Percentiles rank a stretch among this genome's conserved stretches.
Conservation (phyloP, 2,329 filamentous ascomycete species). For the Daldinia sp. region DNA sequence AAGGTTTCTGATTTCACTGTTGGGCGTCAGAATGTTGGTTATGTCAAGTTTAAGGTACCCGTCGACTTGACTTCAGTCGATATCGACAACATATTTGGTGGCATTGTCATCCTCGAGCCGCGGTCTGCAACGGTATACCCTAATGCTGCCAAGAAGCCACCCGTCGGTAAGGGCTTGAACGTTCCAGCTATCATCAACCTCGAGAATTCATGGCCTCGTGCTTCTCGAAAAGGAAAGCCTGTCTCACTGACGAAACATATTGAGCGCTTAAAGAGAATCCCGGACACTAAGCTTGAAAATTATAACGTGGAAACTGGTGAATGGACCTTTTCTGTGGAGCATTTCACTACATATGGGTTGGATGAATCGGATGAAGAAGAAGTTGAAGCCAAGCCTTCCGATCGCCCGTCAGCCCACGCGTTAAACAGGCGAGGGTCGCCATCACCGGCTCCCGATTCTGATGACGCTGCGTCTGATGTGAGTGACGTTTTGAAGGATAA, state of each 20-base stretch:
- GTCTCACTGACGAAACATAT: conserved; percentile 81
- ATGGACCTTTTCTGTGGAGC: conserved; percentile 93
- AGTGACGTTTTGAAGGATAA: conserved; percentile 65
- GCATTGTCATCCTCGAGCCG: conserved; percentile 77
- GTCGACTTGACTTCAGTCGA: conserved; percentile 85
- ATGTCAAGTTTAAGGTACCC: conserved; percentile 79
- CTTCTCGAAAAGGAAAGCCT: conserved; percentile 66
- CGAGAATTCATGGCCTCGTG: conserved; percentile 91
- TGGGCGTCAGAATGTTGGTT: conserved; percentile 82
- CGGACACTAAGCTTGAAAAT: conserved; percentile 80
- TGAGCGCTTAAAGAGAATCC: conserved; percentile 78
- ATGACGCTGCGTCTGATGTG: conserved; percentile 53
- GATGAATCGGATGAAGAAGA: conserved; percentile 79
- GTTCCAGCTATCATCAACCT: conserved; percentile 88
- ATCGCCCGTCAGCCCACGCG: conserved; percentile 38
- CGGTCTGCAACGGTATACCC: conserved; percentile 91
- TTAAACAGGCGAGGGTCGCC: conserved; percentile 38
- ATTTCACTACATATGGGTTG: conserved; percentile 95
- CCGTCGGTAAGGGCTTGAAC: conserved; percentile 87
- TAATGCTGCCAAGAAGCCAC: conserved; percentile 77
- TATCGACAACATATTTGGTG: conserved; percentile 79
- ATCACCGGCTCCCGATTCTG: conserved; percentile 27
- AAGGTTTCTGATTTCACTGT: conserved; percentile 79
- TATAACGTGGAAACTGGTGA: conserved; percentile 83
- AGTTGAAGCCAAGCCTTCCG: conserved; percentile 58